phyloP scores from a whole-genome alignment of 257 asterid genomes.

The Gentiana straminea region DNA sequence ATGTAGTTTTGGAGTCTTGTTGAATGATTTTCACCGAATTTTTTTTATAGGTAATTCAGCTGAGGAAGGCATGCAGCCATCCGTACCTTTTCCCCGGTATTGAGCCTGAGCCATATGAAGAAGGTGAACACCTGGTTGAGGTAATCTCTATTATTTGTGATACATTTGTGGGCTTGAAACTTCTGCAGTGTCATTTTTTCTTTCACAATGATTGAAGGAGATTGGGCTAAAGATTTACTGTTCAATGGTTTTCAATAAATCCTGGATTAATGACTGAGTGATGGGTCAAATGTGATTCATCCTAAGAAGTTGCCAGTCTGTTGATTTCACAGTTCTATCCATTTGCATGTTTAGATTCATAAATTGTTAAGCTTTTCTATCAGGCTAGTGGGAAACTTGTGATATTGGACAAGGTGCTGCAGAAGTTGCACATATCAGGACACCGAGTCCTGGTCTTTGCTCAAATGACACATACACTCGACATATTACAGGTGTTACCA shows the following conservation, averaged over 20 bases:
- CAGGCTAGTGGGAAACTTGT: slow-evolving; percentile 94
- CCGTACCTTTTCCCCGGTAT: slow-evolving; percentile 95
- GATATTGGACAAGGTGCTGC: slow-evolving; percentile 68
- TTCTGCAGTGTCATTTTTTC: not conserved
- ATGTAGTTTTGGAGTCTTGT: not conserved
- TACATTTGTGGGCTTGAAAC: not conserved
- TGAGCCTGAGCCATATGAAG: slow-evolving; percentile 97
- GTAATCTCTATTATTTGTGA: slow-evolving; percentile 20
- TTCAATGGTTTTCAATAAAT: not conserved
- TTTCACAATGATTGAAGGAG: not conserved
- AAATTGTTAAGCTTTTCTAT: slow-evolving; percentile 8
- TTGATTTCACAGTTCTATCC: not conserved
- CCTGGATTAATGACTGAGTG: not conserved
- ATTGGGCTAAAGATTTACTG: not conserved
- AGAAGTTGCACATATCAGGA: slow-evolving; percentile 53
- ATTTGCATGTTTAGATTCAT: not conserved
- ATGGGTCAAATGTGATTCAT: not conserved
- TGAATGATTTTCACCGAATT: slow-evolving; percentile 1
- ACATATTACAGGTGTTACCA: slow-evolving; percentile 67
- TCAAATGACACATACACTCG: slow-evolving; percentile 96
- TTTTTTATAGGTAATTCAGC: slow-evolving; percentile 76
- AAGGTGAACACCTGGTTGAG: slow-evolving; percentile 97
- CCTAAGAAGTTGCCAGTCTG: not conserved
- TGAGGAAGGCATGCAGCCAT: slow-evolving; percentile 94
- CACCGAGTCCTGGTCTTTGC: slow-evolving; percentile 83